Percentiles rank a stretch among this genome's conserved stretches.
These are phyloP conservation scores for Exophiala spinifera DNA, from an alignment of 2,329 filamentous ascomycete genomes.

Conservation along the genomic window DNA sequence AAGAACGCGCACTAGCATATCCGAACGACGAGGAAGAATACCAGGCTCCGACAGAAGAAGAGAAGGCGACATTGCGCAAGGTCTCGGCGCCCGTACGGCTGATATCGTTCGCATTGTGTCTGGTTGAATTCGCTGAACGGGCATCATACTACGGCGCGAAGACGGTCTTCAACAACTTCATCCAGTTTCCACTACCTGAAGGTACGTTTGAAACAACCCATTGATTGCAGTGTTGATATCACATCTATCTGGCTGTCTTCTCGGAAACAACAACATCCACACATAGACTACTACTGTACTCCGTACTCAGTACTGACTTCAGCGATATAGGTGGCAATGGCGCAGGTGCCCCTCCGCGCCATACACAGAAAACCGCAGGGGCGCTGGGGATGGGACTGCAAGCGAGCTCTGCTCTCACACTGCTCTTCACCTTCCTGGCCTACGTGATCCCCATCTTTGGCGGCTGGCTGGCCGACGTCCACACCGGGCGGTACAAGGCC, in stretches of 20 bases:
- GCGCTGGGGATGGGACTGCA: slow-evolving; percentile 58
- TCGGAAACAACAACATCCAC: too few relatives aligned
- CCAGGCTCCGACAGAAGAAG: too few relatives aligned
- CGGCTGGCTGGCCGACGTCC: slow-evolving; percentile 61
- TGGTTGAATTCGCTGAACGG: slow-evolving; percentile 71
- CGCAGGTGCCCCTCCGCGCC: slow-evolving; percentile 42
- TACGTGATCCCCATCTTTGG: slow-evolving; percentile 59
- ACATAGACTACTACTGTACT: too few relatives aligned
- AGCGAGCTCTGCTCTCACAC: slow-evolving; percentile 52
- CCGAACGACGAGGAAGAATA: too few relatives aligned
- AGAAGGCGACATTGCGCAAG: slow-evolving; percentile 6
- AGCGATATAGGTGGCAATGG: slow-evolving; percentile 49
- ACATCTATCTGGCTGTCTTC: too few relatives aligned
- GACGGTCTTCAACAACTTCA: slow-evolving; percentile 64
- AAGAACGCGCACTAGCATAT: too few relatives aligned
- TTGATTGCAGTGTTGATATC: too few relatives aligned
- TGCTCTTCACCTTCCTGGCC: slow-evolving; percentile 61
- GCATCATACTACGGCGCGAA: slow-evolving; percentile 74
- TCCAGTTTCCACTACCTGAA: slow-evolving; percentile 53
- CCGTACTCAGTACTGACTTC: too few relatives aligned
- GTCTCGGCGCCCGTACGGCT: slow-evolving; percentile 60
- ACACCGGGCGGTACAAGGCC: slow-evolving; percentile 59
- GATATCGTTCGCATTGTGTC: slow-evolving; percentile 65
- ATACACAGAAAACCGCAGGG: slow-evolving; percentile 49
- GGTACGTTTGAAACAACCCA: too few relatives aligned